Evolutionary conservation across 176 grass and related monocot species (phyloP).

Genomic region (Eragrostis curvula): DNA sequence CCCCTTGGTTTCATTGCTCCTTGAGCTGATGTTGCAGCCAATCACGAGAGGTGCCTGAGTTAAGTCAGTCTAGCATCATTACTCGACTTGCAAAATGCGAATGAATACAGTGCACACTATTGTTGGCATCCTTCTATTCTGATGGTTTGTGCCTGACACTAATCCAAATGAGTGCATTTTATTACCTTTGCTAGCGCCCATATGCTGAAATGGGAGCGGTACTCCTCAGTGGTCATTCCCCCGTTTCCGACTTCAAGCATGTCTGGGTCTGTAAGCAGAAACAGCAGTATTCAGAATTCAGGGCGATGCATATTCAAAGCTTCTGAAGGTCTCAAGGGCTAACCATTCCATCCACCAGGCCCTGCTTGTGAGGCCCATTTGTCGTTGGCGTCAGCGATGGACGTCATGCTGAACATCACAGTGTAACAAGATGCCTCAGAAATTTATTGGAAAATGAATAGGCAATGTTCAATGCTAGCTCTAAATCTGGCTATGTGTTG

Average conservation of each 20-base stretch:
- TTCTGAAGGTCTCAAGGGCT: not conserved
- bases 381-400: constrained; percentile 51
- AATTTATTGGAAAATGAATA: not conserved
- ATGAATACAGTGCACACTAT: not conserved
- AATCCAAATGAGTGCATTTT: not conserved
- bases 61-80: not conserved
- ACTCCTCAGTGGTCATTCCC: constrained; percentile 51
- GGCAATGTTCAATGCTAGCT: too few relatives aligned
- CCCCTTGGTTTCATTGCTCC: constrained; percentile 46
- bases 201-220: constrained; percentile 60
- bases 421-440: not conserved
- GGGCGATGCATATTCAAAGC: not conserved
- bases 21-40: constrained; percentile 60
- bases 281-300: not conserved
- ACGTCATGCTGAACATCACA: constrained; percentile 49
- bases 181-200: constrained; percentile 63
- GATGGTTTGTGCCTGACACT: constrained; percentile 2
- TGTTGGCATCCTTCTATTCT: not conserved
- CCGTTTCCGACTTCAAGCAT: constrained; percentile 67
- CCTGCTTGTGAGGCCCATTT: constrained; percentile 57
- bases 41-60: constrained; percentile 73
- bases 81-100: not conserved
- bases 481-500: too few relatives aligned
- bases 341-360: constrained; percentile 83
- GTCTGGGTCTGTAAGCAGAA: constrained; percentile 41